phyloP scores from a whole-genome alignment of 768 basidiomycete genomes.

The Vararia minispora region DNA sequence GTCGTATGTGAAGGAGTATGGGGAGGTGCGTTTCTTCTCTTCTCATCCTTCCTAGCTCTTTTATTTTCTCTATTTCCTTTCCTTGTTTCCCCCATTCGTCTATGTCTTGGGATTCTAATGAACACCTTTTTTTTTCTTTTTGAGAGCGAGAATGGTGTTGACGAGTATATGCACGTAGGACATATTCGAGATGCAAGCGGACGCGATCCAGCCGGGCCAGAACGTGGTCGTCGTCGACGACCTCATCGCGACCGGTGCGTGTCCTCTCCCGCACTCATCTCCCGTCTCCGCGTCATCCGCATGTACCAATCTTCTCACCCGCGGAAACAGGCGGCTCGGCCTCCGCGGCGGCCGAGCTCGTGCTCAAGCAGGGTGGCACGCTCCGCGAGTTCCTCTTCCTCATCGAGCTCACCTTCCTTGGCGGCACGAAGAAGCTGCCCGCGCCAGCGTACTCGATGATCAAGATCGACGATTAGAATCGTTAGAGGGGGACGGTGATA shows the following conservation, averaged over 20 bases:
- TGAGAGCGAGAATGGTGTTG: neutral
- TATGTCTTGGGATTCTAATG: no score
- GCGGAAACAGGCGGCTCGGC: conserved; percentile 96
- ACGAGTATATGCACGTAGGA: conserved; percentile 43
- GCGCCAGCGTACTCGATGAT: conserved; percentile 87
- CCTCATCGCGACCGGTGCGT: conserved; percentile 85
- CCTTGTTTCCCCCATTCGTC: neutral
- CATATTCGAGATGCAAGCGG: conserved; percentile 91
- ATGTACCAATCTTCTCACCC: neutral
- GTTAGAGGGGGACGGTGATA: no score
- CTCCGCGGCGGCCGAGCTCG: conserved; percentile 82
- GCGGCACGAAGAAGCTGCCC: conserved; percentile 66
- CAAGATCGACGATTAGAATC: conserved; percentile 49
- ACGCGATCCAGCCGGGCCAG: conserved; percentile 73
- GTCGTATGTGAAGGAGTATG: conserved; percentile 89
- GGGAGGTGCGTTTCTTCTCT: conserved; percentile 39
- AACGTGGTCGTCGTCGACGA: conserved; percentile 88
- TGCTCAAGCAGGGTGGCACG: conserved; percentile 71
- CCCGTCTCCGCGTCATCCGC: no score
- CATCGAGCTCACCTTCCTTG: conserved; percentile 69
- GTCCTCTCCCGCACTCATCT: no score
- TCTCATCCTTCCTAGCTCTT: neutral
- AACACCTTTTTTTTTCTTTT: no score
- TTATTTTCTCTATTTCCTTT: neutral
- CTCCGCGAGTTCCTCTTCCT: conserved; percentile 92